These are phyloP conservation scores for Penicillium italicum DNA, from an alignment of 2,329 filamentous ascomycete genomes.

Conservation along the genomic window DNA sequence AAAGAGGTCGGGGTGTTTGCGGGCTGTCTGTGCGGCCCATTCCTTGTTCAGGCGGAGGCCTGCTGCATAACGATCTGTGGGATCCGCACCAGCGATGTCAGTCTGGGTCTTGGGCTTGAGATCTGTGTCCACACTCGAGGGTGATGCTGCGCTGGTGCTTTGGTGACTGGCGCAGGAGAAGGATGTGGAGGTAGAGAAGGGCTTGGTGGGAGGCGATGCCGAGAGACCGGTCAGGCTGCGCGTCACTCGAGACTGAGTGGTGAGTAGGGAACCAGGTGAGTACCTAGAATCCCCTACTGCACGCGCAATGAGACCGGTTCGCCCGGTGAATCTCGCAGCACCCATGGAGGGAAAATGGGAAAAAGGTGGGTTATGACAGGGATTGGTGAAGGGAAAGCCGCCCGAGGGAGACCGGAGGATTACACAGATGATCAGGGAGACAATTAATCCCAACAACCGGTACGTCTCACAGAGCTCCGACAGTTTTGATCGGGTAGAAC, in stretches of 20 bases:
- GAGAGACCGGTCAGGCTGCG: background rate
- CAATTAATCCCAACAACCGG: background rate
- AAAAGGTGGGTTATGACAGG: background rate
- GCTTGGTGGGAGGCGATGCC: conserved; percentile 7
- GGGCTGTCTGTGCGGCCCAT: conserved; percentile 64
- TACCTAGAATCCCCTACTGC: conserved; percentile 6
- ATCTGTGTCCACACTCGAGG: background rate
- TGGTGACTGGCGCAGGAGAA: conserved; percentile 17
- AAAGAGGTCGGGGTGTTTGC: conserved; percentile 69
- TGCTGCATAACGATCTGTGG: conserved; percentile 57
- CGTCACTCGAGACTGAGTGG: conserved; percentile 1
- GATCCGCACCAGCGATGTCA: conserved; percentile 12
- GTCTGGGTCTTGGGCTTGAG: conserved; percentile 7
- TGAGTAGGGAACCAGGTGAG: conserved; percentile 4
- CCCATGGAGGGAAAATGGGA: conserved; percentile 17
- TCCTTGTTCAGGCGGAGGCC: conserved; percentile 66
- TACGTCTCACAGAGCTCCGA: background rate
- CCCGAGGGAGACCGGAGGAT: background rate
- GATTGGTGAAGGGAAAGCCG: background rate
- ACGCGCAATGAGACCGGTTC: conserved; percentile 15
- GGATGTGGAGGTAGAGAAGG: conserved; percentile 21
- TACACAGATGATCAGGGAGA: background rate
- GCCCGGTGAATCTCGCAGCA: conserved; percentile 21
- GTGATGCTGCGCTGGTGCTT: conserved; percentile 1
- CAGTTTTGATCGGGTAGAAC: background rate